Base-by-base conservation (phyloP, 371 early-diverging fungal genomes). In the Nematocida minor region DNA sequence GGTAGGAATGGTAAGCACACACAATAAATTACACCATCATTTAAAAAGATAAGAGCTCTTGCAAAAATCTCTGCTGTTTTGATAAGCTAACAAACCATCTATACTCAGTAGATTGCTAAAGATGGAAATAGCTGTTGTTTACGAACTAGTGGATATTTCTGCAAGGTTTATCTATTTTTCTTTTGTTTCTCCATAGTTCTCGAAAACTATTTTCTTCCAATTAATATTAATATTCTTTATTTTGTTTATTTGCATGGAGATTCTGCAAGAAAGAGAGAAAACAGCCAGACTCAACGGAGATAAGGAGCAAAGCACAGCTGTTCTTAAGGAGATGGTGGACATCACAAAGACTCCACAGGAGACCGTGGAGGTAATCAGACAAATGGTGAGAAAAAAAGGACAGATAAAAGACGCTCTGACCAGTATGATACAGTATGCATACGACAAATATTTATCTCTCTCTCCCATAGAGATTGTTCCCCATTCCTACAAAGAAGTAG, bases 201-300 rank as follows among this genome's bases (percentile, higher is more conserved):
- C n/a, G n/a, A n/a, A n/a, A n/a, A n/a, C 44, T 11, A 44, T 44
- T 44, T 51, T 20, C 7, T 11, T 27, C 7, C 20, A 6, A 16
- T 51, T 51, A 20, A 16, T 51, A 51, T 51, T 29, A 32, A 60
- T 44, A 20, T 70, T 32, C 6, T 16, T 51, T 60, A 34, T 32
- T 57, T 57, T 70, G 66, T 70, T 25, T 62, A 38, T 38, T 41
- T 47, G 18, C 53, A 80, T 83, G 80, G 80, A 83, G 2, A 55
- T 40, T 20, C 55, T 85, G 22, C 49, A 80, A 18, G 84, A 84
- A 67, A 25, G 55, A 78, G 85, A 85, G 57, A 80, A 84, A 63
- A 54, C 32, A 34, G 74, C 79, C 14, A 67, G 85, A 40, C 67
- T 81, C 14, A 81, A 69, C 40, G 71, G 69, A 20, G 69, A 85